Conservation (phyloP, 176 grass and related monocot species). For the Lolium rigidum region DNA sequence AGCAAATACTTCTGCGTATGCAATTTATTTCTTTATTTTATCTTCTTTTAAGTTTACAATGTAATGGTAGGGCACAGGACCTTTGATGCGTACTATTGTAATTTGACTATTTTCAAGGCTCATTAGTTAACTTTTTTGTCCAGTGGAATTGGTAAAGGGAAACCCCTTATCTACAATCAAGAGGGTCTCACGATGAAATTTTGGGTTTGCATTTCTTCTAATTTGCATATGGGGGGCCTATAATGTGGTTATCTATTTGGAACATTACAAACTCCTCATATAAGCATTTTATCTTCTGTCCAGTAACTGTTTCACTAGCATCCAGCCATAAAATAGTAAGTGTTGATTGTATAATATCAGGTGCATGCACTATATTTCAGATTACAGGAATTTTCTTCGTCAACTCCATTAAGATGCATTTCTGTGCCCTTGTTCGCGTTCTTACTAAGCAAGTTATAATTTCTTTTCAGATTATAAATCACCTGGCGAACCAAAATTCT, state of each 20-base stretch:
- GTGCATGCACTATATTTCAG: constrained; percentile 19
- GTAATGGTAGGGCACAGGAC: background rate
- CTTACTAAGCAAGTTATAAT: constrained; percentile 38
- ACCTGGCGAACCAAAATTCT: constrained; percentile 93
- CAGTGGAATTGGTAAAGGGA: no score
- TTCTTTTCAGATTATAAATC: constrained; percentile 88
- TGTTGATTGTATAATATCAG: background rate
- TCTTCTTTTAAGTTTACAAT: background rate
- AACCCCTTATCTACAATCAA: constrained; percentile 20
- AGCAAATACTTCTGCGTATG: background rate
- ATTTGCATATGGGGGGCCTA: background rate
- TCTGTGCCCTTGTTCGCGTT: background rate
- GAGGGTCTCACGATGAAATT: background rate
- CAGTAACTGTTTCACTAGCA: no score
- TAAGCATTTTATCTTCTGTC: background rate
- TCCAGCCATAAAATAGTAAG: no score
- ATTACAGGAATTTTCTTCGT: background rate
- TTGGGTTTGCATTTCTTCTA: constrained; percentile 13
- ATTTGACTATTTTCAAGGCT: background rate
- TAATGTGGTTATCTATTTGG: constrained; percentile 24
- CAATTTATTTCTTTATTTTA: background rate
- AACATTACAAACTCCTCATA: constrained; percentile 6
- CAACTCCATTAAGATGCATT: background rate
- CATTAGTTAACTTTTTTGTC: no score
- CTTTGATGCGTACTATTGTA: constrained; percentile 16